Percentiles rank a stretch among this genome's conserved stretches.
phyloP scores from a whole-genome alignment of 306 rosid species.

The Rosa lucieae region DNA sequence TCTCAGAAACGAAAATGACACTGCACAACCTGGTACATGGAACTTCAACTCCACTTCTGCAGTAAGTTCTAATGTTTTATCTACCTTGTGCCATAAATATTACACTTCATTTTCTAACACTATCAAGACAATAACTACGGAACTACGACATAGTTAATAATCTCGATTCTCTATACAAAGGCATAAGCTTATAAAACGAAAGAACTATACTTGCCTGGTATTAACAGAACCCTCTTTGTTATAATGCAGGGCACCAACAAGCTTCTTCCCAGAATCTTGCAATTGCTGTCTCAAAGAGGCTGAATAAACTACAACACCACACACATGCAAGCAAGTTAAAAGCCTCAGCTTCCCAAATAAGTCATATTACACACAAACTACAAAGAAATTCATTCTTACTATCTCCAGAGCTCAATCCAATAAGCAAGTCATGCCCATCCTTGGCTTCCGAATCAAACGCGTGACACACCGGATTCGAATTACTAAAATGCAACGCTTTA shows the following conservation, averaged over 20 bases:
- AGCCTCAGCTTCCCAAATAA: conserved; percentile 14
- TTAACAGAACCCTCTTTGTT: conserved; percentile 92
- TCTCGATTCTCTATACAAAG: neutral
- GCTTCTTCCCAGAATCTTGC: conserved; percentile 97
- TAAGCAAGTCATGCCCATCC: conserved; percentile 97
- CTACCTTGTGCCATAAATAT: neutral
- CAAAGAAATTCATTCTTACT: conserved; percentile 42
- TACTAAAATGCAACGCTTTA: conserved; percentile 86
- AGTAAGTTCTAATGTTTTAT: neutral
- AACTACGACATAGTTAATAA: neutral
- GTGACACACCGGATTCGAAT: conserved; percentile 86
- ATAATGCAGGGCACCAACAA: conserved; percentile 90
- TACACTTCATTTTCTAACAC: neutral
- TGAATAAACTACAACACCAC: conserved; percentile 76
- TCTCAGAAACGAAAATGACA: neutral
- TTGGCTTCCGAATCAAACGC: conserved; percentile 88
- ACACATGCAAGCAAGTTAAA: conserved; percentile 6
- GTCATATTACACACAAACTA: conserved; percentile 15
- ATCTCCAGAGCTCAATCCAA: conserved; percentile 91
- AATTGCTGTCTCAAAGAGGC: conserved; percentile 95
- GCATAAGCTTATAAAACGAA: neutral
- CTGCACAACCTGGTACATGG: neutral
- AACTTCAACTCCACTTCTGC: conserved; percentile 10
- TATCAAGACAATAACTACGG: neutral
- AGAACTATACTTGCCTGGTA: conserved; percentile 62